phyloP scores from a whole-genome alignment of 2,329 filamentous ascomycete genomes.

The Colletotrichum phormii region DNA sequence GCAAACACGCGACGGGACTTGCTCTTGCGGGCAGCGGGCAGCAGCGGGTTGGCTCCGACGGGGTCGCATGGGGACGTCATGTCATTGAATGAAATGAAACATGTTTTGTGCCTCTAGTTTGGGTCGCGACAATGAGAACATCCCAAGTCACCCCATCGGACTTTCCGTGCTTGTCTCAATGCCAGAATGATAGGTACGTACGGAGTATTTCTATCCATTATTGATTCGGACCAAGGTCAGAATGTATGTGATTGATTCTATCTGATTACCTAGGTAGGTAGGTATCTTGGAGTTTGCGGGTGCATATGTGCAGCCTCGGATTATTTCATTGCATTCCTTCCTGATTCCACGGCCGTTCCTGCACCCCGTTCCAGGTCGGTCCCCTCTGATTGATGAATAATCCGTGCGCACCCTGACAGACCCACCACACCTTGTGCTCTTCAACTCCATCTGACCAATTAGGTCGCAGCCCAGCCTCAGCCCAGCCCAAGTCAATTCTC shows the following conservation, averaged over 20 bases:
- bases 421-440: conserved; percentile 12
- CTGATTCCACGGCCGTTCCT: not conserved
- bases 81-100: not conserved
- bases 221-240: too few species aligned
- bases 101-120: not conserved
- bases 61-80: not conserved
- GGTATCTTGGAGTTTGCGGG: not conserved
- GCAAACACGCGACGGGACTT: conserved; percentile 12
- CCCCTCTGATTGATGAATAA: conserved; percentile 12
- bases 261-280: too few species aligned
- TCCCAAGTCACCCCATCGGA: too few species aligned
- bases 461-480: conserved; percentile 10
- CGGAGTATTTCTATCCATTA: not conserved
- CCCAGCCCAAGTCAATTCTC: conserved; percentile 10
- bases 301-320: not conserved
- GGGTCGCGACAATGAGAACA: not conserved
- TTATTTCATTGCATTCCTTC: conserved; percentile 21
- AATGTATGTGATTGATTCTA: not conserved
- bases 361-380: conserved; percentile 1
- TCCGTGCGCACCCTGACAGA: conserved; percentile 18
- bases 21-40: not conserved
- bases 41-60: not conserved
- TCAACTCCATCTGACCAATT: not conserved
- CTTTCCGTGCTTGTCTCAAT: too few species aligned
- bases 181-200: too few species aligned